phyloP scores from a whole-genome alignment of 2,329 filamentous ascomycete species.

The Venturia carpophila region DNA sequence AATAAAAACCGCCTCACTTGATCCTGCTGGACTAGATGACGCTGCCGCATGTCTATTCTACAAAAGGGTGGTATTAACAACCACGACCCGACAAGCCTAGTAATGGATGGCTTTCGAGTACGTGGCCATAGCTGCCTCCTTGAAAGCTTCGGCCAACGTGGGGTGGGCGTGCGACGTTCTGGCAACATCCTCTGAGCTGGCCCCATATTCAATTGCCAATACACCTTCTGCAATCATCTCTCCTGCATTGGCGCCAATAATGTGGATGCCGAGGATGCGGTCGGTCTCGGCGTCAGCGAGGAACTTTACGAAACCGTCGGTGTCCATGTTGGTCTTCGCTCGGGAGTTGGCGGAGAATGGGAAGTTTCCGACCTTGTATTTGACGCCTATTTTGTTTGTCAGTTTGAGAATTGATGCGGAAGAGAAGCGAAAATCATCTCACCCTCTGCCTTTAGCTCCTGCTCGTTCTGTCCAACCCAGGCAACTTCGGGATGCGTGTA shows the following conservation, averaged over 20 bases:
- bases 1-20: neutral
- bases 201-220: constrained; percentile 91
- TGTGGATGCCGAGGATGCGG: constrained; percentile 89
- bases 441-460: constrained; percentile 71
- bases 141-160: constrained; percentile 93
- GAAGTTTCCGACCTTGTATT: constrained; percentile 90
- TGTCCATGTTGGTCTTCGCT: constrained; percentile 97
- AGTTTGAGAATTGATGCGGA: neutral
- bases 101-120: constrained; percentile 95
- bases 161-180: constrained; percentile 59
- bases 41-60: constrained; percentile 9
- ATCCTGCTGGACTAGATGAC: neutral
- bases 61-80: constrained; percentile 7
- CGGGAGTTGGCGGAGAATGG: constrained; percentile 97
- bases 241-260: constrained; percentile 89
- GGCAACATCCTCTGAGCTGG: constrained; percentile 87
- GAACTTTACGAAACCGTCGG: constrained; percentile 95
- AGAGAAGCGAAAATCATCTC: neutral
- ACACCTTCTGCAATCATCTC: constrained; percentile 99
- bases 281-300: constrained; percentile 94
- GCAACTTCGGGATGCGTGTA: constrained; percentile 98
- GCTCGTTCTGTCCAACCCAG: constrained; percentile 97
- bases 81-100: constrained; percentile 41
- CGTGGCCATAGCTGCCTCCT: constrained; percentile 98
- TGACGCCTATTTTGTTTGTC: constrained; percentile 52